Conservation (phyloP, 495 filamentous ascomycete genomes). For the Bacidia gigantensis region DNA sequence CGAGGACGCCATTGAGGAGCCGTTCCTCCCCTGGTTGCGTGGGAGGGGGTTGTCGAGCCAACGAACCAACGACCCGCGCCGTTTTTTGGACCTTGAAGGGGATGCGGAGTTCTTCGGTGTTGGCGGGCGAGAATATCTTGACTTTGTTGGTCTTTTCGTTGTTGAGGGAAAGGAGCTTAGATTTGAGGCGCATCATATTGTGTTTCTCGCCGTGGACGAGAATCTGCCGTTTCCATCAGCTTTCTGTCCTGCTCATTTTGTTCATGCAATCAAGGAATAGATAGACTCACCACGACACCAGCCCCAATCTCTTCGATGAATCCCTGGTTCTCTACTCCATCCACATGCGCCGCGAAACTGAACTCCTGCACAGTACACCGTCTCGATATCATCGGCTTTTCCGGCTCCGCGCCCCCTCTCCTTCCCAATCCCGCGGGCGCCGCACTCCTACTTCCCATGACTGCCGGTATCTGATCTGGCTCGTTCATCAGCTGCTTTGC, state of each 20-base stretch:
- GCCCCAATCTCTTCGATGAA: slow-evolving; percentile 90
- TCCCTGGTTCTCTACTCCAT: slow-evolving; percentile 84
- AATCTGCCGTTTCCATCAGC: slow-evolving; percentile 42
- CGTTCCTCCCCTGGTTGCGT: slow-evolving; percentile 32
- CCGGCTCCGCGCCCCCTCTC: slow-evolving; percentile 45
- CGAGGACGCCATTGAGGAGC: slow-evolving; percentile 75
- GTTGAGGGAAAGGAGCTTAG: slow-evolving; percentile 82
- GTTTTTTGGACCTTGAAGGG: slow-evolving; percentile 93
- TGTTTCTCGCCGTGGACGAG: slow-evolving; percentile 94
- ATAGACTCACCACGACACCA: slow-evolving; percentile 67
- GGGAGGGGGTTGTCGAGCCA: slow-evolving; percentile 67
- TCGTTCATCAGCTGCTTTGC: slow-evolving; percentile 87
- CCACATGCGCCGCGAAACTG: slow-evolving; percentile 91
- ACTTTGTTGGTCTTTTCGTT: slow-evolving; percentile 61
- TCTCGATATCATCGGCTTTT: slow-evolving; percentile 82
- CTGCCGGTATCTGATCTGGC: slow-evolving; percentile 79
- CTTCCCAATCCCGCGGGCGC: slow-evolving; percentile 35
- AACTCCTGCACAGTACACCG: slow-evolving; percentile 85
- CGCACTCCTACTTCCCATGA: slow-evolving; percentile 60
- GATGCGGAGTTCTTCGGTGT: slow-evolving; percentile 90
- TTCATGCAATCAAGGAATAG: background rate
- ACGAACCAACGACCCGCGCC: slow-evolving; percentile 88
- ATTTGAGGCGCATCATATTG: slow-evolving; percentile 95
- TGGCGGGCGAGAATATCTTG: slow-evolving; percentile 84
- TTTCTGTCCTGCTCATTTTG: background rate